These are phyloP conservation scores for Fraxinus sp. DNA, from an alignment of 305 asterid species.

Conservation along the genomic window DNA sequence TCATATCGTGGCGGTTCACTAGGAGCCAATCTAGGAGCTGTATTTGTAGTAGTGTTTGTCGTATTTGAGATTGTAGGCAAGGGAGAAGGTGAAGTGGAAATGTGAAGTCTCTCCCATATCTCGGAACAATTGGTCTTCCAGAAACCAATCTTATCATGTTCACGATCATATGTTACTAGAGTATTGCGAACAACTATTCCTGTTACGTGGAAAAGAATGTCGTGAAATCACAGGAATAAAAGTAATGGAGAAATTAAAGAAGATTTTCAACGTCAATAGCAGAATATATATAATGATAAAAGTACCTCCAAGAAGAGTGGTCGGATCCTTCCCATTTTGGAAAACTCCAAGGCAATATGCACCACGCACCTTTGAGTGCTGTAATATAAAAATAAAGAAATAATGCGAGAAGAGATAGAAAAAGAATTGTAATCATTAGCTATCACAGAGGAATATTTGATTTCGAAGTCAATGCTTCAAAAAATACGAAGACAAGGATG, in stretches of 20 bases:
- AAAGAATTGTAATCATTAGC: conserved; percentile 13
- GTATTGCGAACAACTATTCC: conserved; percentile 94
- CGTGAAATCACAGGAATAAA: background rate
- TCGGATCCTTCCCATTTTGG: conserved; percentile 91
- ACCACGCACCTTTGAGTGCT: conserved; percentile 91
- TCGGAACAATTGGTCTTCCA: conserved; percentile 96
- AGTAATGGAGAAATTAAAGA: background rate
- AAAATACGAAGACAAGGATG: conserved; percentile 20
- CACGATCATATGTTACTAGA: conserved; percentile 91
- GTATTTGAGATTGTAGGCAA: conserved; percentile 38
- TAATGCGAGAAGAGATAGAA: background rate
- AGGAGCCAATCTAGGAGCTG: conserved; percentile 59
- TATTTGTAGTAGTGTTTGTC: conserved; percentile 40
- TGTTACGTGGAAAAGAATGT: conserved; percentile 32
- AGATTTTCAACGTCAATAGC: background rate
- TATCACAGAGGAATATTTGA: background rate
- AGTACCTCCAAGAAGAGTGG: conserved; percentile 93
- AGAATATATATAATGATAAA: conserved; percentile 3
- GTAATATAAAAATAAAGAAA: conserved; percentile 22
- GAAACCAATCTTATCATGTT: conserved; percentile 82
- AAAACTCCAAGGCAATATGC: conserved; percentile 95
- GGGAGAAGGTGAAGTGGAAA: conserved; percentile 53
- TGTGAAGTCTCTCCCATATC: conserved; percentile 79
- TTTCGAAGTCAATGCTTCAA: conserved; percentile 1
- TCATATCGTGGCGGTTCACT: conserved; percentile 42